Evolutionary conservation across 2,329 filamentous ascomycete genomes (phyloP).

Genomic region (Ophiostoma piceae): DNA sequence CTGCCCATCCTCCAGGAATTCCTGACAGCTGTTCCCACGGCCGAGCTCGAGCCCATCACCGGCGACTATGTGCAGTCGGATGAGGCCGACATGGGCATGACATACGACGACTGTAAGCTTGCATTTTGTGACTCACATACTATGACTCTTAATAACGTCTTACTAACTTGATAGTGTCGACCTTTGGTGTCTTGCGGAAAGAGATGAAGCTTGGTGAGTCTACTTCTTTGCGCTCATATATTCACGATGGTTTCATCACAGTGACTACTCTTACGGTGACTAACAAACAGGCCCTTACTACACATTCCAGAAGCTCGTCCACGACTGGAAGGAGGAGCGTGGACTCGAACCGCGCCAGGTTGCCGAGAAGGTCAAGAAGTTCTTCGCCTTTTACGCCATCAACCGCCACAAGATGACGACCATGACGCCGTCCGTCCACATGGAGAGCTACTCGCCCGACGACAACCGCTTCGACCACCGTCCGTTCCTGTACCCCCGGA

Average conservation of each 20-base stretch:
- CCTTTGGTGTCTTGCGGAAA: constrained; percentile 40
- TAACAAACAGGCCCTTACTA: constrained; percentile 35
- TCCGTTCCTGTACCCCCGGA: constrained; percentile 38
- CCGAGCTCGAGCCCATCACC: constrained; percentile 61
- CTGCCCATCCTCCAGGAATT: constrained; percentile 63
- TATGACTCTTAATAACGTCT: no score
- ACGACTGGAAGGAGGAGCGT: constrained; percentile 41
- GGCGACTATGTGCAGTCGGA: constrained; percentile 50
- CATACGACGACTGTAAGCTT: constrained; percentile 40
- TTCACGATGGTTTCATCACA: neutral
- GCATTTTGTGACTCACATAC: neutral
- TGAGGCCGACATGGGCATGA: constrained; percentile 50
- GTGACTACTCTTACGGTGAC: neutral
- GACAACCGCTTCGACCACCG: constrained; percentile 41
- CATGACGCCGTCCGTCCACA: constrained; percentile 54
- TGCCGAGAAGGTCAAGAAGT: constrained; percentile 43
- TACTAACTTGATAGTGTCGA: constrained; percentile 25
- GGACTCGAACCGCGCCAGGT: constrained; percentile 39
- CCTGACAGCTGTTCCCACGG: constrained; percentile 56
- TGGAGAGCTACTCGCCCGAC: constrained; percentile 37
- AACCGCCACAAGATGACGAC: constrained; percentile 64
- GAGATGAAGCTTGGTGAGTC: constrained; percentile 40
- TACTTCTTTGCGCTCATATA: neutral
- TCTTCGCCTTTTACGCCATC: constrained; percentile 51
- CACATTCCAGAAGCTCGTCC: constrained; percentile 43